Evolutionary conservation across 108 stramenopile species (phyloP), one percentile per base, ranked within the genome.

Genomic region (Cyclotella baltica): DNA sequence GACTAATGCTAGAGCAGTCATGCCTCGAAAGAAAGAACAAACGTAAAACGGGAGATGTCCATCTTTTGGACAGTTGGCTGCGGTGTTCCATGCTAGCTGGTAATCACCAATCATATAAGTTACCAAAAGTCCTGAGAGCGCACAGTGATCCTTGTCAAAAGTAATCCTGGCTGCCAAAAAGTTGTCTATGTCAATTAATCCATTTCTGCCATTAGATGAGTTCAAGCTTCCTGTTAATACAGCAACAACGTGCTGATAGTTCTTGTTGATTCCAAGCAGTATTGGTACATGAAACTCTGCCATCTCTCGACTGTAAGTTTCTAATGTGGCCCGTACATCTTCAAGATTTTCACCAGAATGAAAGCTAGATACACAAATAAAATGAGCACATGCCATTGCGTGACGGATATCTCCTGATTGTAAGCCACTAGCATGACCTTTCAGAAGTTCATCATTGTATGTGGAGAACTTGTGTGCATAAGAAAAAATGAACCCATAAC

Each of bases 1-100:
- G 16, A 18, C 40, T 5, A 68, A 25, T 19, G 67, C 48, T 6
- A 68, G 25, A 15, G 67, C 67, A 53, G 67, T 53, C 51, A 68
- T 47, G 29, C 67, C 67, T 52, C 31, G 6, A 25, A 47, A 68
- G 43, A 68, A 68, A n/a, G 51, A 4, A 28, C 19, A n/a, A 16
- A 68, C 38, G 51, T 68, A 68, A 34, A 53, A 40, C 2, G 0
- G 0, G 50, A n/a, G 27, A 31, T 25, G 19, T 23, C 55, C 13
- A 25, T 57, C 27, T 57, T 57, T 25, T 20, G 23, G 56, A 57
- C 33, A 15, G 0, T 62, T 34, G 34, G 16, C 31, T 33, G 62
- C 18, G 1, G 35, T 62, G 0, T 15, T 8, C 36, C 33, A 62
- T 33, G 62, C 62, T 1, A 62, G 18, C 30, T 62, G 34, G 36